Percentiles rank a stretch among this genome's conserved stretches.
Conservation (phyloP, 805 yeast genomes). For the Saturnispora hagleri region DNA sequence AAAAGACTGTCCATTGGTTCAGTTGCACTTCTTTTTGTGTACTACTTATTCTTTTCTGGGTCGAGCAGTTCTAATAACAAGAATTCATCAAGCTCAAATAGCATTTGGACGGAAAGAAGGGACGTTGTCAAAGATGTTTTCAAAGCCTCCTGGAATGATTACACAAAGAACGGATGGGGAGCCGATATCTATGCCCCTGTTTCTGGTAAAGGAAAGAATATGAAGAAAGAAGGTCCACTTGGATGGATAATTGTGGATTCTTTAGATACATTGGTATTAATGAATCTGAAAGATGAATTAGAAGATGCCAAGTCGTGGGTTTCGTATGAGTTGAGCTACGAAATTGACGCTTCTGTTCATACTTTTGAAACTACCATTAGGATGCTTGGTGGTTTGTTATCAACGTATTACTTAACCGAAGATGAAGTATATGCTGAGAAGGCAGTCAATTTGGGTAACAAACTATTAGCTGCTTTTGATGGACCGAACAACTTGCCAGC, state of each 20-base stretch:
- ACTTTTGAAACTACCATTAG: constrained; percentile 92
- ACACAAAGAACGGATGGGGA: constrained; percentile 75
- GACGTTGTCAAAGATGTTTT: constrained; percentile 58
- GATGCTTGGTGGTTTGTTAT: constrained; percentile 87
- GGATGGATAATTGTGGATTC: constrained; percentile 94
- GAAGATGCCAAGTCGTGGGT: constrained; percentile 68
- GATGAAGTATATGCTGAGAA: constrained; percentile 67
- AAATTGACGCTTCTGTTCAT: constrained; percentile 65
- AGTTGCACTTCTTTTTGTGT: constrained; percentile 33
- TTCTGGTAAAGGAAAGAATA: constrained; percentile 51
- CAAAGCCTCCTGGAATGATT: constrained; percentile 68
- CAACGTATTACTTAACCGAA: constrained; percentile 64
- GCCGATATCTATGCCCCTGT: constrained; percentile 68
- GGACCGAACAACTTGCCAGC: constrained; percentile 65
- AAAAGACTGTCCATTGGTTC: constrained; percentile 35
- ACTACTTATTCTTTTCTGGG: constrained; percentile 13
- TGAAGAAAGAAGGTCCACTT: constrained; percentile 64
- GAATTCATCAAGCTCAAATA: neutral
- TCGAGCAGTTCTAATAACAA: neutral
- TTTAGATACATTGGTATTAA: constrained; percentile 69
- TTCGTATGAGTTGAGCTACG: constrained; percentile 54
- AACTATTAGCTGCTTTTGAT: constrained; percentile 56
- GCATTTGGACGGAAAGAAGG: constrained; percentile 40
- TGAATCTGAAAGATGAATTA: constrained; percentile 61
- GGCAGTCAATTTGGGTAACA: constrained; percentile 72